phyloP scores from a whole-genome alignment of 139 green algal species.

The Volvox africanus region DNA sequence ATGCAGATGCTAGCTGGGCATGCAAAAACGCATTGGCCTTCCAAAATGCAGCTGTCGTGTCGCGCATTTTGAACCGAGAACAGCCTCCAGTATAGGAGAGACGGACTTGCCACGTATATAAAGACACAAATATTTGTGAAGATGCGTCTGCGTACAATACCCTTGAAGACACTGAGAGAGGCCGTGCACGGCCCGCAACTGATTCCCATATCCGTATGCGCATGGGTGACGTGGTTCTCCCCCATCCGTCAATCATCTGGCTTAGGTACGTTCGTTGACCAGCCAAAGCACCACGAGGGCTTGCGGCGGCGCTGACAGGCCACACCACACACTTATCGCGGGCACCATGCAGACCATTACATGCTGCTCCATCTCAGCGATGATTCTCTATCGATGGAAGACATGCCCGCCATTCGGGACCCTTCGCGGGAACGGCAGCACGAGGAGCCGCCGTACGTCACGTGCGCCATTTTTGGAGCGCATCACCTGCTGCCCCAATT shows the following conservation, averaged over 20 bases:
- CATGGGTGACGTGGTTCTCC: conserved; percentile 1
- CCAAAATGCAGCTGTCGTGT: too few species aligned
- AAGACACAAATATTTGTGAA: neutral
- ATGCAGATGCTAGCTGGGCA: too few species aligned
- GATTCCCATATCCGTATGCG: neutral
- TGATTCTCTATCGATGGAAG: neutral
- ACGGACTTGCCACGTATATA: neutral
- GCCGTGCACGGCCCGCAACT: neutral
- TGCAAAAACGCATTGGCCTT: too few species aligned
- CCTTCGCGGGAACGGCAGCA: neutral
- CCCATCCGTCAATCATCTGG: neutral
- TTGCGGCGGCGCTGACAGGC: too few species aligned
- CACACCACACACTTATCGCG: too few species aligned
- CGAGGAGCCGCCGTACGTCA: neutral
- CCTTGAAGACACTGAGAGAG: neutral
- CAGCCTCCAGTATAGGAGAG: too few species aligned
- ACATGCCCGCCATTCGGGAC: neutral
- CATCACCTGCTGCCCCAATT: neutral
- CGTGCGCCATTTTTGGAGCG: neutral
- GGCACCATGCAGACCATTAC: neutral
- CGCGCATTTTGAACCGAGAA: too few species aligned
- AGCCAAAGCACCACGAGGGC: too few species aligned
- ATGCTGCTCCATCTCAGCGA: conserved; percentile 8
- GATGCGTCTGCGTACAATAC: neutral
- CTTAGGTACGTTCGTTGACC: neutral